Conservation (phyloP, 129 eudicot species). For the Arctium minus region DNA sequence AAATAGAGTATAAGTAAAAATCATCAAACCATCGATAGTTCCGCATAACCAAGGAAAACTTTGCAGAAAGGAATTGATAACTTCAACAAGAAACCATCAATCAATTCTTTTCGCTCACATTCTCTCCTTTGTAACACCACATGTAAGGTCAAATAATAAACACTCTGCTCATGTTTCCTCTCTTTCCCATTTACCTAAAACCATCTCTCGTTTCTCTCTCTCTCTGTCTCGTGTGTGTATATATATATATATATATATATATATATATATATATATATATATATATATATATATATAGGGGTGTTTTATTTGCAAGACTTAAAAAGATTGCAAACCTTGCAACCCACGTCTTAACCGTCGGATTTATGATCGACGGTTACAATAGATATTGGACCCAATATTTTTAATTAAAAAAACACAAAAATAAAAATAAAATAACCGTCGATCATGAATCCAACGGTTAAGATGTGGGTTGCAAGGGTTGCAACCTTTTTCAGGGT, state of each 20-base stretch:
- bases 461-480: too few species aligned
- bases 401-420: too few species aligned
- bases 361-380: too few species aligned
- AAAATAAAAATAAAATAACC: too few species aligned
- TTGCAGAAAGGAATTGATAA: not conserved
- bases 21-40: not conserved
- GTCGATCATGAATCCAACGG: too few species aligned
- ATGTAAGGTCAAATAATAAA: not conserved
- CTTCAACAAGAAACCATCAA: not conserved
- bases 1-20: not conserved
- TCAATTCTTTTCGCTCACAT: not conserved
- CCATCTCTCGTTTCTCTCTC: not conserved
- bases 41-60: not conserved
- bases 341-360: too few species aligned
- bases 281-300: not conserved
- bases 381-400: too few species aligned
- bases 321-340: too few species aligned
- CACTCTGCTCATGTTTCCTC: not conserved
- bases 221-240: too few species aligned
- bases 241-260: too few species aligned
- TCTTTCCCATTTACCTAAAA: not conserved
- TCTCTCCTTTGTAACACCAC: not conserved
- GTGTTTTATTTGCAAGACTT: too few species aligned
- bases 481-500: too few species aligned
- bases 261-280: not conserved